phyloP scores from a whole-genome alignment of 768 basidiomycete genomes.

The Leccinum ochraceum region DNA sequence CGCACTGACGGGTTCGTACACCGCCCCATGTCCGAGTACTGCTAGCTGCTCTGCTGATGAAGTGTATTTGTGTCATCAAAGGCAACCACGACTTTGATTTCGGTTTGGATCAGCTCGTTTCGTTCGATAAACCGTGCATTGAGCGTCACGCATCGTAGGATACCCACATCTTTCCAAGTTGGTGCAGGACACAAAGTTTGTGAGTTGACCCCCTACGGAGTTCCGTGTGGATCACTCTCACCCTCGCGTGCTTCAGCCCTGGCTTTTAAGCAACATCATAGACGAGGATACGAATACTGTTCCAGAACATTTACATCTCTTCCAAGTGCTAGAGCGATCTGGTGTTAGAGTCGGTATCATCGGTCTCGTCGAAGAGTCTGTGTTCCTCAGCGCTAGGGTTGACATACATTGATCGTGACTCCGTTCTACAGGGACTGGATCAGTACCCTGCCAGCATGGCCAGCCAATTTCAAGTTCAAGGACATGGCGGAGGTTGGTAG shows the following conservation, averaged over 20 bases:
- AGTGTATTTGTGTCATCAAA: conserved; percentile 25
- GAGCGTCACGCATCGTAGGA: conserved; percentile 36
- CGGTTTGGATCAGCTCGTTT: conserved; percentile 42
- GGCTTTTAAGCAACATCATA: conserved; percentile 87
- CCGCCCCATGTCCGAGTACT: neutral
- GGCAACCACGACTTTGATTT: conserved; percentile 96
- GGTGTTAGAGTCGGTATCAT: conserved; percentile 79
- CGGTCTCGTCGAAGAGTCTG: conserved; percentile 84
- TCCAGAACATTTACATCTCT: conserved; percentile 64
- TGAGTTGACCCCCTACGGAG: conserved; percentile 36
- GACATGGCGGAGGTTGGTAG: conserved; percentile 73
- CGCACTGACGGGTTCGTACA: conserved; percentile 68
- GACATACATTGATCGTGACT: neutral
- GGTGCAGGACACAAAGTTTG: conserved; percentile 75
- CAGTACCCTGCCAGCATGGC: conserved; percentile 84
- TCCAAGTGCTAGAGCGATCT: conserved; percentile 64
- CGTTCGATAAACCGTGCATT: neutral
- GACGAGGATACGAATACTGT: conserved; percentile 62
- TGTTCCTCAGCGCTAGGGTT: neutral
- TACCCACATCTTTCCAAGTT: conserved; percentile 69
- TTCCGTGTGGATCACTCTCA: neutral
- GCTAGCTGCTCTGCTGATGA: conserved; percentile 8
- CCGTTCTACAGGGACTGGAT: conserved; percentile 76
- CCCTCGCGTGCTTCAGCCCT: conserved; percentile 54
- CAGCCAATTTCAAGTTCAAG: conserved; percentile 70